Base-by-base conservation (phyloP, 495 filamentous ascomycete species). In the Hyaloscypha hepaticicola region DNA sequence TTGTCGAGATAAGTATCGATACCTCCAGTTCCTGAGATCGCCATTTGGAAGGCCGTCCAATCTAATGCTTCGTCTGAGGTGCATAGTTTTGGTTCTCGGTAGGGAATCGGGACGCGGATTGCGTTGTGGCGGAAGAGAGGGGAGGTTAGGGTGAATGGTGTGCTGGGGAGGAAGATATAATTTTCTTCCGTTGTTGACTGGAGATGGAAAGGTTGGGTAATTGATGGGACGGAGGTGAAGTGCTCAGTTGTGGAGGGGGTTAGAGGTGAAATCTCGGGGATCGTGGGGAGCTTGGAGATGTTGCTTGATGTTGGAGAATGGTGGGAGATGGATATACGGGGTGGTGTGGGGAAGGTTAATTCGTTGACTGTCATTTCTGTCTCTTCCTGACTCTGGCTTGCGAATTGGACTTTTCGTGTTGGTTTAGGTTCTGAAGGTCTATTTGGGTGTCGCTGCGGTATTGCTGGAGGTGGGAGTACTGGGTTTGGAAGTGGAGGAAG, bases 1-100 rank as follows among this genome's bases (percentile, higher is more conserved):
- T 38, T 41, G 7, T 50, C 55, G 21, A 6, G 9, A 29, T 52
- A 9, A 48, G 31, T 31, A 27, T 26, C 52, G 33, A 5, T 45
- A 9, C 8, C 14, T 21, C 29, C 29, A 6, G 77, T 79, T 26
- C 82, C 80, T 0, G 77, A 72, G 52, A 84, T 83, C 9, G 82
- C 81, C 73, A 83, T 83, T 68, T 85, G 82, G 66, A 83, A 83
- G 12, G 82, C 82, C 22, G 80, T 83, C 82, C 80, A 83, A 72
- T 85, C 82, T 8, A 85, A 71, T 27, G n/a, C 3, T 38, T 66
- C 63, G 3, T 66, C 66, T n/a, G 27, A 56, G 28, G 53, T 45
- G 14, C 38, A 16, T 16, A 45, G n/a, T n/a, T 45, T 45, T 3
- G 38, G 38, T 16, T 45, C 38, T 45, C 38, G 38, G 38, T 11